Base-by-base conservation (phyloP, 2,329 filamentous ascomycete species). In the Zymoseptoria pseudotritici region DNA sequence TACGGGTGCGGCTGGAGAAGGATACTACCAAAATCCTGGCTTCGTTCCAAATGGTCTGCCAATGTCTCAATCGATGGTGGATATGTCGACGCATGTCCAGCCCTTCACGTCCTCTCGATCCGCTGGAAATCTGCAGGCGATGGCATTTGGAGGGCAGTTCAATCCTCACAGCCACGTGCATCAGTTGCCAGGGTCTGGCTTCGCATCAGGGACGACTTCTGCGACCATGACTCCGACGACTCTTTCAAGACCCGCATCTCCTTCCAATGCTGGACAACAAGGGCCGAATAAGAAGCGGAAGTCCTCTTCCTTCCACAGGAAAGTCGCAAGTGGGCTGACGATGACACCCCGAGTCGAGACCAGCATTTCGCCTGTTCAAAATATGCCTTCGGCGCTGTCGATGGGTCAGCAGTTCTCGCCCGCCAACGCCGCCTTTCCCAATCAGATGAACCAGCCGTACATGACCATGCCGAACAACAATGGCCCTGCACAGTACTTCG, bases 261-360 rank as follows among this genome's bases (percentile, higher is more conserved):
- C 90, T 1, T 70, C 82, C 76, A 54, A 63, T 59, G 68, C 70
- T 36, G 83, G 81, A 13, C 81, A 85, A 56, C 76, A 80, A 31
- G 88, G 85, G 0, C 88, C 88, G 1, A 82, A 84, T 51, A 96
- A 95, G 79, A 91, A 91, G 76, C 83, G 91, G 63, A 96, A 96
- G 74, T 86, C 66, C 56, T 75, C 70, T 17, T 66, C 61, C 24
- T 65, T 73, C 51, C 74, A 74, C 54, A 75, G 79, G 36, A 90
- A 90, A 72, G 77, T 95, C 13, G 89, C 90, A 0, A 85, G 83
- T 19, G 86, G 84, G 17, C 75, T 96, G 66, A 83, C 87, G 7
- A 96, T 96, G 91, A 96, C 91, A 1, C 70, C 70, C 24, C 85
- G 85, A 58, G 79, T 94, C 42, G 89, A 94, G 66, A 86, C 84